Evolutionary conservation across 352 stramenopile species (phyloP).

Genomic region (Phytophthora megakarya): DNA sequence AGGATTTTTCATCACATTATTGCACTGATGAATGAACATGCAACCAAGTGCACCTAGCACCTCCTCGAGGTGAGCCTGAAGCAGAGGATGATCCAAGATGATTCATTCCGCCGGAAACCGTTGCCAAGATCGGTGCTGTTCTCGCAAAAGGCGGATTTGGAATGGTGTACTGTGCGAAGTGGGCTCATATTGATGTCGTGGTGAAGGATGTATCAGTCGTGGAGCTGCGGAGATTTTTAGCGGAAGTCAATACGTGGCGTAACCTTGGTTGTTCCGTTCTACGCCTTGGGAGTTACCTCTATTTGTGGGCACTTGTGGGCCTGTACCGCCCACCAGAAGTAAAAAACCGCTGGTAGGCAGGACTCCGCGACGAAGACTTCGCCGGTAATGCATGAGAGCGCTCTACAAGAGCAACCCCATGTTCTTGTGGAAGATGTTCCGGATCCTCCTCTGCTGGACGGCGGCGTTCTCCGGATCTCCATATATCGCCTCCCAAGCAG

Average conservation of each 20-base stretch:
- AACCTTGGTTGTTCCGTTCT: slow-evolving; percentile 22
- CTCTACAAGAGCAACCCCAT: no score
- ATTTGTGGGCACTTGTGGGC: no score
- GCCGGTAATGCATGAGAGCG: no score
- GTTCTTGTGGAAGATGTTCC: no score
- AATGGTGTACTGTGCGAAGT: slow-evolving; percentile 24
- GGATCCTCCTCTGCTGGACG: no score
- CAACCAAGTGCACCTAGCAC: background rate
- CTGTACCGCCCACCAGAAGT: no score
- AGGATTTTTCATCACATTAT: background rate
- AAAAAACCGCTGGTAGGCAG: no score
- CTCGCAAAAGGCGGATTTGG: slow-evolving; percentile 7
- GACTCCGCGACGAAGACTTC: no score
- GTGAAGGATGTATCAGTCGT: slow-evolving; percentile 19
- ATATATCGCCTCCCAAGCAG: no score
- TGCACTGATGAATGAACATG: background rate
- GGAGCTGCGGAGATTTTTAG: slow-evolving; percentile 14
- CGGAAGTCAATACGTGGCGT: slow-evolving; percentile 24
- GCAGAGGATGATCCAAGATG: slow-evolving; percentile 8
- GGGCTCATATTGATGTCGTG: slow-evolving; percentile 10
- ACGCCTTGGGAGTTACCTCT: no score
- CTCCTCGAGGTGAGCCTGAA: slow-evolving; percentile 3
- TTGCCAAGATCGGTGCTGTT: background rate
- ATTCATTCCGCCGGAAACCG: slow-evolving; percentile 5
- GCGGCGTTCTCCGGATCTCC: no score